Base-by-base conservation (phyloP, 208 protist genomes). In the Lotmaria passim region DNA sequence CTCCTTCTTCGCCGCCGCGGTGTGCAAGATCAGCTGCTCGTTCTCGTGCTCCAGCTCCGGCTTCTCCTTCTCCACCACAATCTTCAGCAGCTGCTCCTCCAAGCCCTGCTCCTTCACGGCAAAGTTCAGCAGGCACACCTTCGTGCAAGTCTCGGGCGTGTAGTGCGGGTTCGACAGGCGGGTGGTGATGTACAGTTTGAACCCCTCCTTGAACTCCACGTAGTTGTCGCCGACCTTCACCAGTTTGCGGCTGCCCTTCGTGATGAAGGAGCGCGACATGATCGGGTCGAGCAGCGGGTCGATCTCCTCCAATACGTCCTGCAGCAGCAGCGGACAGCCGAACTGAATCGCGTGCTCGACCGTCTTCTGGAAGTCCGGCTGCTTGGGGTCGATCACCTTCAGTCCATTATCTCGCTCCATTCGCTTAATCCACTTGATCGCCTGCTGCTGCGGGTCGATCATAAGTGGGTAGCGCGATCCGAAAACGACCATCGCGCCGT, bases 371-470 rank as follows among this genome's bases (percentile, higher is more conserved):
- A 98, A 98, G 79, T 99, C 96, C 7, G 86, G 31, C 74, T 98
- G 91, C 80, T 98, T 99, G 24, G 91, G 85, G 71, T 98, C 92
- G 58, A 98, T 90, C 31, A 99, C 82, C 78, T 97, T 94, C 14
- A 99, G 85, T 7, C 95, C 87, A 66, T 89, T 92, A 63, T 97
- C 87, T 31, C 93, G 87, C 85, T 98, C 96, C 87, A 97, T 96
- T 14, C 94, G 93, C 75, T 99, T 98, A 43, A 99, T 94, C 98
- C 98, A 99, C 85, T 99, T 98, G 77, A 98, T 99, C 7, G 98
- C 98, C 87, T 99, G 98, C 76, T 92, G 90, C 87, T 99, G 98
- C 44, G 98, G 98, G 80, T 99, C 98, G 68, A 99, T 98, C 91
- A 99, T 99, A 23, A 99, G 91, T 26, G 98, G 98, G 89, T 98